Base-by-base conservation (phyloP, 352 stramenopile genomes). In the Pythium inflatum region DNA sequence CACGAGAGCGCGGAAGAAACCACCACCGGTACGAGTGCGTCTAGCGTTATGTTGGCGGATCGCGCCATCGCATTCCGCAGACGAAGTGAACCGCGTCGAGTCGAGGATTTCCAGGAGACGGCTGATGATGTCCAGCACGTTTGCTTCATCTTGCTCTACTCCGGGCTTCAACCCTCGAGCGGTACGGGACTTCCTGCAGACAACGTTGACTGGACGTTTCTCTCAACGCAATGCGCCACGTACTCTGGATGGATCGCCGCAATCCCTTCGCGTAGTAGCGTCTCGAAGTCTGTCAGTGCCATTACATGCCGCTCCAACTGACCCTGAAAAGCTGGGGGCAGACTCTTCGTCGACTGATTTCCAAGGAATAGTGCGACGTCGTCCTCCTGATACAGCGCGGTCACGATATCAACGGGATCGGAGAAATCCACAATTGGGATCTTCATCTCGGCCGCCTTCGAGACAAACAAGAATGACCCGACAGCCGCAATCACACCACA, bases 261-360 rank as follows among this genome's bases (percentile, higher is more conserved):
- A 55, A 55, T 55, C 25, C n/a, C 48, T 36, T 55, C 48, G 11
- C 48, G 48, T 20, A 55, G 48, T n/a, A 55, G 24, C 5, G 16
- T 36, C 16, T 55, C 48, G 20, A 55, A 55, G 5, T 55, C 24
- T 34, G 11, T 20, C 48, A 36, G 7, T 14, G 48, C 11, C 28
- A 55, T 2, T 5, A 2, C 3, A 36, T 36, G 16, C 16, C 5
- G 48, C 48, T 6, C 48, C 1, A 55, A 24, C 3, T 36, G 48
- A 28, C 33, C 28, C 25, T 55, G 48, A 36, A 55, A 18, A 7
- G 25, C n/a, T 18, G 16, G 2, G 2, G 48, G 16, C 2, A 34
- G 48, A 9, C 2, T 36, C 16, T 34, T 55, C 3, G 11, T 12
- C 18, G 48, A 36, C 5, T 36, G 48, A 33, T 55, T 24, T 20